phyloP scores from a whole-genome alignment of 306 rosid genomes.

The Comarum palustre region DNA sequence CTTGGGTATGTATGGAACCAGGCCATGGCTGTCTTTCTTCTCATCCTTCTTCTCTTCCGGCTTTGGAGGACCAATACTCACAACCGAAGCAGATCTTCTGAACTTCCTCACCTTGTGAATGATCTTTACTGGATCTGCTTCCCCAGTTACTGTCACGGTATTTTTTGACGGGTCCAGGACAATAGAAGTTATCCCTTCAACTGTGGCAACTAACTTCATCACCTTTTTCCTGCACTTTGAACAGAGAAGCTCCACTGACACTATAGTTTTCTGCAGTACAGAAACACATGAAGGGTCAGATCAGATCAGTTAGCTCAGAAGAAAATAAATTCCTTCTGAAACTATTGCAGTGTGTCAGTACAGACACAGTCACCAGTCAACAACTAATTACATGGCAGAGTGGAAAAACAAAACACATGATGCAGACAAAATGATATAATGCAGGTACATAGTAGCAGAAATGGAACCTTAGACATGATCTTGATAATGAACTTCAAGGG shows the following conservation, averaged over 20 bases:
- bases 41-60: slow-evolving; percentile 47
- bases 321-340: slow-evolving; percentile 14
- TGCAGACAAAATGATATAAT: not conserved
- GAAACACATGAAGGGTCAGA: slow-evolving; percentile 21
- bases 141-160: slow-evolving; percentile 48
- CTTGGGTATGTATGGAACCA: slow-evolving; percentile 16
- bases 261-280: slow-evolving; percentile 56
- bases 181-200: slow-evolving; percentile 44
- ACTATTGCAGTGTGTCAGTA: slow-evolving; percentile 38
- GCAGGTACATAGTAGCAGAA: slow-evolving; percentile 10
- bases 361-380: slow-evolving; percentile 12
- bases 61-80: slow-evolving; percentile 41
- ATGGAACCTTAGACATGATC: slow-evolving; percentile 50
- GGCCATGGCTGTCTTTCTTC: slow-evolving; percentile 16
- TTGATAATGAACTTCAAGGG: slow-evolving; percentile 10
- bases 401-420: slow-evolving; percentile 2
- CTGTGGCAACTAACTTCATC: slow-evolving; percentile 47
- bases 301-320: slow-evolving; percentile 9
- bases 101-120: slow-evolving; percentile 53
- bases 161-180: slow-evolving; percentile 43
- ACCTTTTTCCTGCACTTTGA: slow-evolving; percentile 50
- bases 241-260: slow-evolving; percentile 48
- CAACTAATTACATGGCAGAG: slow-evolving; percentile 26
- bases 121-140: slow-evolving; percentile 54
- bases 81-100: slow-evolving; percentile 36